phyloP scores from a whole-genome alignment of 441 rosid species.

The Erysimum cheiri region DNA sequence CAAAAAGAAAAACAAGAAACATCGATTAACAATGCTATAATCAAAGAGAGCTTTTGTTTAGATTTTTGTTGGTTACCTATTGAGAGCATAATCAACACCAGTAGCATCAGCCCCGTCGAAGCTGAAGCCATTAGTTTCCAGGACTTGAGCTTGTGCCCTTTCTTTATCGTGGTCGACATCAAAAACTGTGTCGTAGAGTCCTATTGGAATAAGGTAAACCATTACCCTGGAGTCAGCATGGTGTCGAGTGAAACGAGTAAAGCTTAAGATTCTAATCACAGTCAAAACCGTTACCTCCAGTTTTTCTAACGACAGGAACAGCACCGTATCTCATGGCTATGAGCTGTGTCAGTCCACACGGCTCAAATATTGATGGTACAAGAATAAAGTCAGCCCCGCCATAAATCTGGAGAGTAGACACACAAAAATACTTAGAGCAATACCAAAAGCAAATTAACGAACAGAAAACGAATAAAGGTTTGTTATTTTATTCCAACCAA shows the following conservation, averaged over 20 bases:
- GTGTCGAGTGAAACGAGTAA: conserved; percentile 11
- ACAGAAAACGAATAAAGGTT: not conserved
- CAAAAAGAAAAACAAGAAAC: conserved; percentile 17
- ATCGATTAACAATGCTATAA: not conserved
- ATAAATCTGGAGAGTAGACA: conserved; percentile 63
- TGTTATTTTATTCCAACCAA: conserved; percentile 51
- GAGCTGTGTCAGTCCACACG: conserved; percentile 96
- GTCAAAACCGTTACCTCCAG: conserved; percentile 68
- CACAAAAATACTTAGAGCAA: not conserved
- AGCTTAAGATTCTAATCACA: not conserved
- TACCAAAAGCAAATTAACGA: not conserved
- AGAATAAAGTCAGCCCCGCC: conserved; percentile 96
- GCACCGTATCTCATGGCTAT: conserved; percentile 98
- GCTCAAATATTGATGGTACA: conserved; percentile 97
- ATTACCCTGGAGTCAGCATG: conserved; percentile 17
- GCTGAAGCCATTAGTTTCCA: conserved; percentile 89
- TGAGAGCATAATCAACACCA: conserved; percentile 88
- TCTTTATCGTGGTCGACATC: conserved; percentile 93
- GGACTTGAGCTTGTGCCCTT: conserved; percentile 80
- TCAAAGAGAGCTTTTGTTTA: not conserved
- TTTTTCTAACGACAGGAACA: conserved; percentile 89
- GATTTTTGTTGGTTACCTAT: conserved; percentile 56
- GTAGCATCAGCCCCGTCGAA: conserved; percentile 90
- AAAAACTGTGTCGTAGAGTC: conserved; percentile 92
- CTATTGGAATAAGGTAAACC: conserved; percentile 36